Base-by-base conservation (phyloP, 2,329 filamentous ascomycete genomes). In the Trichoderma arundinaceum region DNA sequence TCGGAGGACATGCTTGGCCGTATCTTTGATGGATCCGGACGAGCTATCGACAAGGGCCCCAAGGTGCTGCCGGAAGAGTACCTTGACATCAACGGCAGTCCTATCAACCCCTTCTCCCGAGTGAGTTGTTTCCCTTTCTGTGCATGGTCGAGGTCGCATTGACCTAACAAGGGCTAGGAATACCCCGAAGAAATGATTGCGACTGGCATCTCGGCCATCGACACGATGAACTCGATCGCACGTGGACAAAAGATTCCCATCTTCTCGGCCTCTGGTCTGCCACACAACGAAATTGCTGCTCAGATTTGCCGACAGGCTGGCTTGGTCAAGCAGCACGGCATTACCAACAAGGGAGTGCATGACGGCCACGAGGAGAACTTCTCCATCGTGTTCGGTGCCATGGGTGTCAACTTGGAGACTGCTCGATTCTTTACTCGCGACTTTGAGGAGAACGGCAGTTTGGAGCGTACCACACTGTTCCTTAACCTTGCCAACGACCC, bases 171-270 rank as follows among this genome's bases (percentile, higher is more conserved):
- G 43, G 61, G 41, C 48, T 70, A 96, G 92, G 92, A 97, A 72
- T 99, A 99, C 78, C 95, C 95, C 75, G 95, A 99, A 83, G 96
- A 99, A 82, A 99, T 99, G 94, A 98, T 99, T 75, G 95, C 94
- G 41, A 99, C 95, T 54, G 95, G 95, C 88, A 99, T 99, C 79
- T 98, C 94, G 69, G 94, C 95, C 76, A 98, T 99, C 75, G 94
- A 98, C 78, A 97, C 94, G 68, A 98, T 98, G 94, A 93, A 93
- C 84, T 94, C 91, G 68, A 96, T 98, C 79, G 95, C 96, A 70
- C 93, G 95, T 87, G 95, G 95, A 69, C 95, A 99, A 80, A 99
- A 99, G 86, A 99, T 99, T 71, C 95, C 96, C 73, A 99, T 99
- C 75, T 99, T 99, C 88, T 99, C 95, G 32, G 93, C 95, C 63